These are phyloP conservation scores for Zymoseptoria pseudotritici DNA, from an alignment of 2,329 filamentous ascomycete genomes.

Conservation along the genomic window DNA sequence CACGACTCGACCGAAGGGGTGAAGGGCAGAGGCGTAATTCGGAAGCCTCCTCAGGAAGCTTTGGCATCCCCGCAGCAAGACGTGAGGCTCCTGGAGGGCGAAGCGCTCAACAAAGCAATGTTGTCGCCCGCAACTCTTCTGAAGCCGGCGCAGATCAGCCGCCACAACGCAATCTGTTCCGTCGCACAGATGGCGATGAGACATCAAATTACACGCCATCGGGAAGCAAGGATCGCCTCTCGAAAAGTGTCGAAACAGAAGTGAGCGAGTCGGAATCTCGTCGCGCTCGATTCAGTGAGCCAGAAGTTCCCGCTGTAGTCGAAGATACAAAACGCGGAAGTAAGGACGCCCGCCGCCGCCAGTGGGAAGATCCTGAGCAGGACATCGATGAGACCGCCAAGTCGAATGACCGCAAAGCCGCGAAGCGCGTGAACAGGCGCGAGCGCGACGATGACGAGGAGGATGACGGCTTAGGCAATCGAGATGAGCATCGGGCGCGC, in stretches of 20 bases:
- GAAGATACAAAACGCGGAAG: slow-evolving; percentile 1
- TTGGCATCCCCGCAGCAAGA: background rate
- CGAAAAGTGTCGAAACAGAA: slow-evolving; percentile 1
- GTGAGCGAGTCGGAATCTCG: background rate
- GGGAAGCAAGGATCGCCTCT: background rate
- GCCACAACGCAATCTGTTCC: background rate
- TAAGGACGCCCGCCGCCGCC: slow-evolving; percentile 8
- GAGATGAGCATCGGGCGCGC: slow-evolving; percentile 20
- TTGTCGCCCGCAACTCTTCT: no score
- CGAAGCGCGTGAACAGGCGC: slow-evolving; percentile 11
- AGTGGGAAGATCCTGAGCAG: slow-evolving; percentile 13
- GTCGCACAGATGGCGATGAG: background rate
- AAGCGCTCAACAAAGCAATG: background rate
- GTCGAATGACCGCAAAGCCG: slow-evolving; percentile 6
- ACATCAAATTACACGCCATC: background rate
- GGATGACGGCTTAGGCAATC: slow-evolving; percentile 20
- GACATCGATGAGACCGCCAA: slow-evolving; percentile 12
- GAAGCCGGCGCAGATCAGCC: background rate
- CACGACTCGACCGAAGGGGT: background rate
- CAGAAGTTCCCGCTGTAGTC: background rate
- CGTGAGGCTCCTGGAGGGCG: background rate
- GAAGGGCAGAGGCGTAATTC: background rate
- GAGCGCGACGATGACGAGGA: slow-evolving; percentile 22
- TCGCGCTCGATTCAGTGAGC: background rate
- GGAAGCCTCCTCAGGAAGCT: background rate